Evolutionary conservation across 2,329 filamentous ascomycete species (phyloP).

Genomic region (Xylaria arbuscula): DNA sequence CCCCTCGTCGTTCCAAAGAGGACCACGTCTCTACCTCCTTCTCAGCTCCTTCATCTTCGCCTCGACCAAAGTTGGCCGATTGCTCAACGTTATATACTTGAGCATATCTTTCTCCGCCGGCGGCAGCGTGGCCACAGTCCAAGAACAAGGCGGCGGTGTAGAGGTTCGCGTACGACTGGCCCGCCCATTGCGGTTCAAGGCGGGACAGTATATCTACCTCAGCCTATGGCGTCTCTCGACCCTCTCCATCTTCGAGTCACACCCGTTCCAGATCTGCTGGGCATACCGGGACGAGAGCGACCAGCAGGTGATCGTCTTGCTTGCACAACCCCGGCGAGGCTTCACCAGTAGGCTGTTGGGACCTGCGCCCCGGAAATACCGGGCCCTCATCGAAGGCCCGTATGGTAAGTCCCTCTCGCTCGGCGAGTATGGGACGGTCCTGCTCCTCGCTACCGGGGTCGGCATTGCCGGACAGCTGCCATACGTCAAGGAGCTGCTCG

Average conservation of each 20-base stretch:
- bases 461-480: too few relatives aligned
- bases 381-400: too few relatives aligned
- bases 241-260: conserved; percentile 7
- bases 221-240: conserved; percentile 7
- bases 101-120: neutral
- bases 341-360: too few relatives aligned
- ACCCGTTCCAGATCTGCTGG: neutral
- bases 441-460: too few relatives aligned
- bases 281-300: too few relatives aligned
- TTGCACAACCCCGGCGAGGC: too few relatives aligned
- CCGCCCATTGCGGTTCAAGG: neutral
- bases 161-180: neutral
- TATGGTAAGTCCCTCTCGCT: too few relatives aligned
- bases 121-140: neutral
- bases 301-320: too few relatives aligned
- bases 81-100: conserved; percentile 7
- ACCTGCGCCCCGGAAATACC: too few relatives aligned
- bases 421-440: too few relatives aligned
- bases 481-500: too few relatives aligned
- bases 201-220: conserved; percentile 5
- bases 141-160: neutral
- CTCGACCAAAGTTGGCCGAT: conserved; percentile 4
- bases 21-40: conserved; percentile 3
- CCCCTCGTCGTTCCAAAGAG: neutral
- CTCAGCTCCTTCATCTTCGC: neutral